Evolutionary conservation across 1,139 yeast species (phyloP).

Genomic region (Lodderomyces jiufengensis): DNA sequence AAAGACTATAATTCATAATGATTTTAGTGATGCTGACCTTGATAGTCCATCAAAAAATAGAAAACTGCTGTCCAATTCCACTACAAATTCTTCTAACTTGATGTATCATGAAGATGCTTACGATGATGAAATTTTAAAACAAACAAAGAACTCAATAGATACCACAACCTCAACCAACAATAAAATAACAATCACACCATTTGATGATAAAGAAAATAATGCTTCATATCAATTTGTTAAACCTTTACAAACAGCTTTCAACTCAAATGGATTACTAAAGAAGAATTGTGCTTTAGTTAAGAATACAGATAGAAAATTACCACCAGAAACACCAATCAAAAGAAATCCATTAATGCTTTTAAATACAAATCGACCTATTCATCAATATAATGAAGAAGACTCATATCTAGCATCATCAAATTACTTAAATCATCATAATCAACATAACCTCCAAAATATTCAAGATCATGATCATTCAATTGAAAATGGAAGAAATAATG

Average conservation of each 20-base stretch:
- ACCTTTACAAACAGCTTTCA: slow-evolving; percentile 83
- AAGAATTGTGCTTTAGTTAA: slow-evolving; percentile 49
- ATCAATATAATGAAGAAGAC: slow-evolving; percentile 16
- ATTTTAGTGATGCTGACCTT: slow-evolving; percentile 26
- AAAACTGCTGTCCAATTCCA: slow-evolving; percentile 21
- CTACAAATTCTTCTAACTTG: slow-evolving; percentile 13
- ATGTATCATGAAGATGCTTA: slow-evolving; percentile 18
- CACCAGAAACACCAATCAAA: slow-evolving; percentile 85
- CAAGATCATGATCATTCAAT: slow-evolving; percentile 25
- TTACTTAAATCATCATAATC: slow-evolving; percentile 5
- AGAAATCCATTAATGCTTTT: slow-evolving; percentile 46
- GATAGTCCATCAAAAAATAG: slow-evolving; percentile 37
- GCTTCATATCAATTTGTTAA: slow-evolving; percentile 67
- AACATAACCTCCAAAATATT: no score
- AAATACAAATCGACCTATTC: slow-evolving; percentile 25
- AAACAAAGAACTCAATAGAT: no score
- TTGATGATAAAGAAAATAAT: slow-evolving; percentile 37
- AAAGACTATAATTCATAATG: slow-evolving; percentile 7
- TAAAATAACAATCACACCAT: slow-evolving; percentile 3
- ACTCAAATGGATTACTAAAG: slow-evolving; percentile 70
- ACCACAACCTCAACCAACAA: slow-evolving; percentile 1
- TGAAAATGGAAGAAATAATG: slow-evolving; percentile 40
- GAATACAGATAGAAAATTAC: slow-evolving; percentile 29
- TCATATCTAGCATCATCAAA: slow-evolving; percentile 6
- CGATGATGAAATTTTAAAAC: no score